Evolutionary conservation across 768 basidiomycete species (phyloP), one percentile per base, ranked within the genome.

Genomic region (Lactarius indigo): DNA sequence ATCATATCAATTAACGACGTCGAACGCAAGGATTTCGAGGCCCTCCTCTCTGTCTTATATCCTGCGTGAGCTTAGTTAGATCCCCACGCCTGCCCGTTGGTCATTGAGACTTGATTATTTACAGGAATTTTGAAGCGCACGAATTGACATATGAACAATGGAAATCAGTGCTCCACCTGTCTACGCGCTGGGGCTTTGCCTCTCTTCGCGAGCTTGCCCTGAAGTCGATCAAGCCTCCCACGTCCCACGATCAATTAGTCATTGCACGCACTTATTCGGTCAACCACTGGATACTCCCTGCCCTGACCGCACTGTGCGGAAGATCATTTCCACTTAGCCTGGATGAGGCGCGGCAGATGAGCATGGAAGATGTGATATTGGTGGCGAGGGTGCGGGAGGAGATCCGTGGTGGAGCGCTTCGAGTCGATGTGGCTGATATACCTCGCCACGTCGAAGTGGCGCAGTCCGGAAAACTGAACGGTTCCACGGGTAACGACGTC

Each of bases 171-270:
- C 69, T 76, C 31, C 63, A 70, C 44, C 61, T 74, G 47, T 70
- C 74, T 18, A 68, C 72, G 58, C 74, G 15, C 57, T 80, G 41
- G 78, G 75, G 59, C 61, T 76, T 69, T 64, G 74, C 69, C 57
- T 69, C 59, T 61, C 75, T 71, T 72, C 78, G 65, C 72, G 31
- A 37, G 10, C 37, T 64, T 0, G 66, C 66, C 1, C 5, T 64
- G 28, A 50, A 13, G 3, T 26, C 17, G 7, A 57, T 66, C 26
- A 26, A 50, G 3, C 42, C 59, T 1, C 55, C 64, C 17, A 65
- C 67, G 9, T 20, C 69, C n/a, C n/a, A 63, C 37, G 66, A 68
- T 57, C 50, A 20, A 9, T 37, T 68, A 31, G 18, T 54, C 0
- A 56, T 70, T 5, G 69, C 44, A 23, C 69, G 60, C n/a, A 44